These are phyloP conservation scores for Cercospora sesami DNA, from an alignment of 2,329 filamentous ascomycete species.

Conservation along the genomic window DNA sequence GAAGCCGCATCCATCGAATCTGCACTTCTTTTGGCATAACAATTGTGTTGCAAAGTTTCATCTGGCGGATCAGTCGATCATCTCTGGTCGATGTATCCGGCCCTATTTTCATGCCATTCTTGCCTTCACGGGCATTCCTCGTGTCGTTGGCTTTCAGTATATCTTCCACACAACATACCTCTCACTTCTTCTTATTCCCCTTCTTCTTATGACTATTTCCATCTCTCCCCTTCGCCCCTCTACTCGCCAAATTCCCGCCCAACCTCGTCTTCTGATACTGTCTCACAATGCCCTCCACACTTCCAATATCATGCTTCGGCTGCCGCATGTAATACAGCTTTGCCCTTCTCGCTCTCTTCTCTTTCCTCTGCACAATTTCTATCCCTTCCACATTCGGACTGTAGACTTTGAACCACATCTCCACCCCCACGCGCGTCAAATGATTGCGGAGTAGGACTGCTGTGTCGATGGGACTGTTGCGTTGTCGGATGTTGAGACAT, in stretches of 20 bases:
- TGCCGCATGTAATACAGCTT: slow-evolving; percentile 88
- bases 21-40: not conserved
- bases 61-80: not conserved
- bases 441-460: slow-evolving; percentile 83
- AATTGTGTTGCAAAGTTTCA: not conserved
- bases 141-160: not conserved
- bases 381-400: slow-evolving; percentile 85
- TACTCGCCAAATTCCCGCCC: slow-evolving; percentile 35
- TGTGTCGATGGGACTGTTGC: slow-evolving; percentile 73
- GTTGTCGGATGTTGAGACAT: slow-evolving; percentile 79
- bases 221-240: slow-evolving; percentile 34
- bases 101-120: not conserved
- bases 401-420: slow-evolving; percentile 98
- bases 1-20: not conserved
- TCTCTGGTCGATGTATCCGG: not conserved
- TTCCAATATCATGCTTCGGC: slow-evolving; percentile 83
- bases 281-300: slow-evolving; percentile 75
- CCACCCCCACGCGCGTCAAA: slow-evolving; percentile 81
- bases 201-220: slow-evolving; percentile 36
- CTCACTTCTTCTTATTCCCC: slow-evolving; percentile 21
- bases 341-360: slow-evolving; percentile 82
- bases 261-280: slow-evolving; percentile 61
- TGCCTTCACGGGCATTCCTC: not conserved
- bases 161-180: not conserved
- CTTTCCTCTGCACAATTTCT: slow-evolving; percentile 84